These are phyloP conservation scores for Elsinoe arachidis DNA, from an alignment of 2,329 filamentous ascomycete genomes.

Conservation along the genomic window DNA sequence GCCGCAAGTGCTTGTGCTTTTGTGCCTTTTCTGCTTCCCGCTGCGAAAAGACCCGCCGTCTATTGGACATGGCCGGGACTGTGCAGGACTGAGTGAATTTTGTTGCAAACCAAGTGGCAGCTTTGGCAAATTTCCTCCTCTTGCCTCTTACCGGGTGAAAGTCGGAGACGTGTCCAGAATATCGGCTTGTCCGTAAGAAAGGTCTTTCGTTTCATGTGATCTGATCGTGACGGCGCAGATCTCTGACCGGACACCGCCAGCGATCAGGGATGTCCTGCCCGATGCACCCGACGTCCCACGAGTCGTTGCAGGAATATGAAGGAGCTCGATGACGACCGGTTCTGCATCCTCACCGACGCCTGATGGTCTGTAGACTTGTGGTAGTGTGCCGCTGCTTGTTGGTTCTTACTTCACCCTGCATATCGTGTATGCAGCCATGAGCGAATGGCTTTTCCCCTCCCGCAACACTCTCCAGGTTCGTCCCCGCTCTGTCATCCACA, in stretches of 20 bases:
- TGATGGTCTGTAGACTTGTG: neutral
- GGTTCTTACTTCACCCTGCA: neutral
- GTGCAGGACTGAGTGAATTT: too few relatives aligned
- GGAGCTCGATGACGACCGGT: neutral
- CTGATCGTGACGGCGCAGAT: neutral
- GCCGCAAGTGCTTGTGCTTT: slow-evolving; percentile 7
- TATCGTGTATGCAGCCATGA: neutral
- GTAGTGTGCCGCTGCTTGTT: neutral
- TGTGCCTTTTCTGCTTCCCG: neutral
- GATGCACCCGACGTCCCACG: slow-evolving; percentile 1
- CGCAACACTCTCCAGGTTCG: neutral
- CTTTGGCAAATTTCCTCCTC: too few relatives aligned
- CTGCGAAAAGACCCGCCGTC: too few relatives aligned
- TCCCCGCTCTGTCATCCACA: neutral
- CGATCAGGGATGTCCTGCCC: neutral
- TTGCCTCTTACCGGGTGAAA: neutral
- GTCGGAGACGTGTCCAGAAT: neutral
- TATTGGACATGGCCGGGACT: too few relatives aligned
- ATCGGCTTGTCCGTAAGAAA: neutral
- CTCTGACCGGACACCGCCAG: neutral
- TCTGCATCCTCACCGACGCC: slow-evolving; percentile 5
- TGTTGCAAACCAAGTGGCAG: too few relatives aligned
- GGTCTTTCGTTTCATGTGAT: neutral
- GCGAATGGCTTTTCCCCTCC: neutral
- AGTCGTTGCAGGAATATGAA: slow-evolving; percentile 4